Evolutionary conservation across 768 basidiomycete genomes (phyloP).

Genomic region (Lactarius sanguifluus): DNA sequence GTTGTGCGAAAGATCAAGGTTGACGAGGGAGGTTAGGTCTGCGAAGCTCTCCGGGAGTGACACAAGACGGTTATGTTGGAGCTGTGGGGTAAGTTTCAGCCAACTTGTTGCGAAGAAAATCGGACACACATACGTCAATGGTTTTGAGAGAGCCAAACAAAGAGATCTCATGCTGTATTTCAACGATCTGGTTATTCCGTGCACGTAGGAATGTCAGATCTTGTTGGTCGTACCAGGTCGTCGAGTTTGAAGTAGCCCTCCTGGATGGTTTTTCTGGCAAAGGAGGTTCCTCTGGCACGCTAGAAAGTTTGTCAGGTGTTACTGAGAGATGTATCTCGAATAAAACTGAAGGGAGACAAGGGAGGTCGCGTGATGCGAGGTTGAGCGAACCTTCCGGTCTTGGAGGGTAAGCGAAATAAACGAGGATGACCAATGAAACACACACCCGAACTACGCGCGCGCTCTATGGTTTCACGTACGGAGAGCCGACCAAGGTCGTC

Average conservation of each 20-base stretch:
- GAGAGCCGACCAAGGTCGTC: slow-evolving; percentile 65
- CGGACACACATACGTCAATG: slow-evolving; percentile 58
- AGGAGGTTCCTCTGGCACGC: slow-evolving; percentile 60
- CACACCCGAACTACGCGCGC: slow-evolving; percentile 76
- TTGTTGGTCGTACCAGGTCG: slow-evolving; percentile 77
- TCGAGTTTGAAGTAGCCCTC: slow-evolving; percentile 44
- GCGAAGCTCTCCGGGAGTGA: slow-evolving; percentile 63
- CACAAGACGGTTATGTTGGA: slow-evolving; percentile 71
- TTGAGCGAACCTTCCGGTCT: slow-evolving; percentile 67
- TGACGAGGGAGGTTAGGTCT: slow-evolving; percentile 64
- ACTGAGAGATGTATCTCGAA: slow-evolving; percentile 81
- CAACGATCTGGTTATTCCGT: slow-evolving; percentile 76
- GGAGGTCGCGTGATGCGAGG: slow-evolving; percentile 68
- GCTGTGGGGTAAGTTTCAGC: slow-evolving; percentile 40
- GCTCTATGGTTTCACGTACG: slow-evolving; percentile 72
- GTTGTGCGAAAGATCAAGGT: slow-evolving; percentile 76
- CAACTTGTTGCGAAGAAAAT: background rate
- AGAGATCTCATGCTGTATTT: slow-evolving; percentile 80
- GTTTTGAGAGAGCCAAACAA: slow-evolving; percentile 81
- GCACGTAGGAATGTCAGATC: slow-evolving; percentile 75
- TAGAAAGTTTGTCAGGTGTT: slow-evolving; percentile 66
- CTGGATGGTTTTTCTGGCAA: slow-evolving; percentile 36
- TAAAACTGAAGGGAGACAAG: slow-evolving; percentile 71
- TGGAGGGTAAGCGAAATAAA: slow-evolving; percentile 47
- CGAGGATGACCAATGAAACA: slow-evolving; percentile 30